Evolutionary conservation across 2,329 filamentous ascomycete genomes (phyloP).

Genomic region (Emergomyces africanus): DNA sequence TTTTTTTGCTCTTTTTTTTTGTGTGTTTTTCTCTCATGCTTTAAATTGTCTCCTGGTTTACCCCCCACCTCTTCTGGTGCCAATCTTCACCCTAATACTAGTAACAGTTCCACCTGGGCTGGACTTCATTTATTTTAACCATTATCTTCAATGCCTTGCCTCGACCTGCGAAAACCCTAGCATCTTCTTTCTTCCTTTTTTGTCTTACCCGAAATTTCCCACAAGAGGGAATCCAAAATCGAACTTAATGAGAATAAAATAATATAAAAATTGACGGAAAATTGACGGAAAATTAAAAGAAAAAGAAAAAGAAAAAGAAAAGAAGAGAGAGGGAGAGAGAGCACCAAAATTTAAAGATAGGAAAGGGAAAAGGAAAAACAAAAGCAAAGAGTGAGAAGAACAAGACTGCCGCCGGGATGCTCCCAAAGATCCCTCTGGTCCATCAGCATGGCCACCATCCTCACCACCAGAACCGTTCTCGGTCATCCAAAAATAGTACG

Average conservation of each 20-base stretch:
- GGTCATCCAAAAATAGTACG: slow-evolving; percentile 28
- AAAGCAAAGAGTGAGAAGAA: not conserved
- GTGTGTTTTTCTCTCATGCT: too few relatives aligned
- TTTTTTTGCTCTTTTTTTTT: too few relatives aligned
- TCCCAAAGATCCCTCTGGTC: slow-evolving; percentile 10
- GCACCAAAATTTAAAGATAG: too few relatives aligned
- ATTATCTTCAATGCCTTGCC: not conserved
- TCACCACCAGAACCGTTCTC: slow-evolving; percentile 14
- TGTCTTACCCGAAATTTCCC: not conserved
- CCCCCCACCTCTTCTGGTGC: not conserved
- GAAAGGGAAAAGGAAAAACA: not conserved
- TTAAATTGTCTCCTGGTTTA: too few relatives aligned
- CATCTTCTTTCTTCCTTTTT: not conserved
- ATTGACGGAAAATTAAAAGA: not conserved
- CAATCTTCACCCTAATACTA: not conserved
- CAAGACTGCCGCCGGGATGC: slow-evolving; percentile 18
- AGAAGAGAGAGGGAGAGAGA: too few relatives aligned
- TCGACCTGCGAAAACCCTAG: not conserved
- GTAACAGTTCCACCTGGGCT: not conserved
- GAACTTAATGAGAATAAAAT: not conserved
- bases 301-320: not conserved
- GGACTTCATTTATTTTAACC: not conserved
- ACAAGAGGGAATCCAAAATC: not conserved
- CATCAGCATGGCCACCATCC: slow-evolving; percentile 15
- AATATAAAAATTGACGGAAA: not conserved